Conservation (phyloP, 2,329 filamentous ascomycete species). For the Arthrinium puccinioides region DNA sequence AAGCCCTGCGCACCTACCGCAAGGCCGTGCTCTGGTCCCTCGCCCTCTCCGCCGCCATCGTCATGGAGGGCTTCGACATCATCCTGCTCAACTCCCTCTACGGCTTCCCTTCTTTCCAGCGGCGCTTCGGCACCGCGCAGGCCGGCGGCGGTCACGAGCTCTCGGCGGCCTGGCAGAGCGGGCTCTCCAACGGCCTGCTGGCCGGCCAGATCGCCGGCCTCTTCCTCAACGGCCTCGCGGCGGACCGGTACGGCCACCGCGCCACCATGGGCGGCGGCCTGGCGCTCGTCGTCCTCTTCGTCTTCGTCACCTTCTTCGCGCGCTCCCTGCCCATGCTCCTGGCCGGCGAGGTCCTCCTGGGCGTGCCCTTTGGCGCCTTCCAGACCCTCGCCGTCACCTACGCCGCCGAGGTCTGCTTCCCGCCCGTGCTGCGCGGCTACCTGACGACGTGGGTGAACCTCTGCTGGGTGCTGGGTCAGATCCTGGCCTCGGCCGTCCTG, state of each 20-base stretch:
- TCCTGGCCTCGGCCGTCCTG: slow-evolving; percentile 28
- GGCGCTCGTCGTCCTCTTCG: slow-evolving; percentile 22
- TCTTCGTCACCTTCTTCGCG: slow-evolving; percentile 30
- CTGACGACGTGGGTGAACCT: slow-evolving; percentile 30
- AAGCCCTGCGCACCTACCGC: slow-evolving; percentile 3
- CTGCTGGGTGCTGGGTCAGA: slow-evolving; percentile 34
- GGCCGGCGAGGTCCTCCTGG: slow-evolving; percentile 25
- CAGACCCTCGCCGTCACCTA: slow-evolving; percentile 29
- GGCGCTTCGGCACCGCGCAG: slow-evolving; percentile 17
- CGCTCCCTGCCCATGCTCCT: slow-evolving; percentile 20
- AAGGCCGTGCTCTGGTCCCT: slow-evolving; percentile 10
- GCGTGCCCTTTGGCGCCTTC: slow-evolving; percentile 27
- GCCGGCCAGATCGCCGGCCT: slow-evolving; percentile 34
- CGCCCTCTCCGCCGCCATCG: slow-evolving; percentile 16
- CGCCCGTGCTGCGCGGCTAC: slow-evolving; percentile 28
- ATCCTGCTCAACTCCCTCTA: slow-evolving; percentile 26
- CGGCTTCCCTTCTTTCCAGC: slow-evolving; percentile 19
- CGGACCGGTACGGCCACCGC: slow-evolving; percentile 26
- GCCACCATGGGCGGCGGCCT: slow-evolving; percentile 28
- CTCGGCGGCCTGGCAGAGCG: slow-evolving; percentile 33
- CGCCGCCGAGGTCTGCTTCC: slow-evolving; percentile 27
- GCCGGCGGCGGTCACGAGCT: slow-evolving; percentile 25
- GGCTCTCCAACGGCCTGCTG: slow-evolving; percentile 15
- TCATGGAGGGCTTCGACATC: slow-evolving; percentile 17
- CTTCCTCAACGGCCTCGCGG: slow-evolving; percentile 28